Conservation (phyloP, 306 rosid species). For the Glycine soja region DNA sequence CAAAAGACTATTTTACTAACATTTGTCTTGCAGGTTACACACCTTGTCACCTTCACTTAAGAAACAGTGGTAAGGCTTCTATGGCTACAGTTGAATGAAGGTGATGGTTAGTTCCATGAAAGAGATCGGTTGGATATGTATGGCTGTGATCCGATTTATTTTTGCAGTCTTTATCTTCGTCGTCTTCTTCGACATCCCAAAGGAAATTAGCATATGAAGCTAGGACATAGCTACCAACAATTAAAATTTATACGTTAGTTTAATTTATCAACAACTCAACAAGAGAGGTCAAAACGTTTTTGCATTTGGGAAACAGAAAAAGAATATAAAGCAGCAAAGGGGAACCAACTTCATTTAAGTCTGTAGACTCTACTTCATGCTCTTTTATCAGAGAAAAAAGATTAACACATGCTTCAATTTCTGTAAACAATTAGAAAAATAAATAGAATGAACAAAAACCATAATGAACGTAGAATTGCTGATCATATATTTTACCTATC, state of each 20-base stretch:
- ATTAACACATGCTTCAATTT: background rate
- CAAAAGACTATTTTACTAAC: no score
- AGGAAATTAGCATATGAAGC: constrained; percentile 87
- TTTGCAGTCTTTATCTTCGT: constrained; percentile 44
- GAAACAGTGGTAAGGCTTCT: constrained; percentile 39
- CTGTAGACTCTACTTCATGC: background rate
- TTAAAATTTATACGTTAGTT: constrained; percentile 26
- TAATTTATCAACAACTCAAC: constrained; percentile 36
- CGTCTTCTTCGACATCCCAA: constrained; percentile 75
- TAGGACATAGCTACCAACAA: constrained; percentile 64
- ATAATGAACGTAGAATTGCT: background rate
- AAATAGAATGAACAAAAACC: background rate
- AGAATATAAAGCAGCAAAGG: background rate
- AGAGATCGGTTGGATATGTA: constrained; percentile 36
- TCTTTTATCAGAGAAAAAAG: background rate
- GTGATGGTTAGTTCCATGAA: constrained; percentile 54
- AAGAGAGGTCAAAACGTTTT: background rate
- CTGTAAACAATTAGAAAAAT: background rate
- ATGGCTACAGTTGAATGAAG: constrained; percentile 63
- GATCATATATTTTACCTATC: constrained; percentile 60
- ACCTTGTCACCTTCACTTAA: background rate
- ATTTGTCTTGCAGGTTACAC: constrained; percentile 3
- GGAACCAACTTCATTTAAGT: background rate
- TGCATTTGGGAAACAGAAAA: background rate
- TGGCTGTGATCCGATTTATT: constrained; percentile 47